Conservation (phyloP, 371 early-diverging fungal genomes). For the Mortierella sp. region DNA sequence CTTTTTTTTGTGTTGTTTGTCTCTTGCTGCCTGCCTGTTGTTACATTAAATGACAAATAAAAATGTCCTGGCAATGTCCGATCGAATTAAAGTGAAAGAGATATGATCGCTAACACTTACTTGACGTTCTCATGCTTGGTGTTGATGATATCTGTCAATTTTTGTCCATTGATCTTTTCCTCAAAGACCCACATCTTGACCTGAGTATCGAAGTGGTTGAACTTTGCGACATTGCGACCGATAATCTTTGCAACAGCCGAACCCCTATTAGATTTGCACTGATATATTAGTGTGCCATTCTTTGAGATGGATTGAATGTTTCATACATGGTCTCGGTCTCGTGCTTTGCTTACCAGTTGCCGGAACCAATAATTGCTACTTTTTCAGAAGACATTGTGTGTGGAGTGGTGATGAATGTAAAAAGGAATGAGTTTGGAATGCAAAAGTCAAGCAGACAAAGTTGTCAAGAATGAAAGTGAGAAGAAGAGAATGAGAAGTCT, state of each 20-base stretch:
- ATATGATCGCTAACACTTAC: conserved; percentile 57
- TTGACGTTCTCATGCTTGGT: conserved; percentile 94
- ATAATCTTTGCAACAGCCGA: conserved; percentile 96
- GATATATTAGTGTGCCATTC: not conserved
- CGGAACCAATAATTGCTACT: conserved; percentile 93
- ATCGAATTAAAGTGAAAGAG: not conserved
- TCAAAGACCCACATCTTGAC: conserved; percentile 98
- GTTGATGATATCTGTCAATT: conserved; percentile 98
- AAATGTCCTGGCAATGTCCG: too few species aligned
- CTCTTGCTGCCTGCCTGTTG: not conserved
- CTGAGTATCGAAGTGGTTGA: conserved; percentile 76
- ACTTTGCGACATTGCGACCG: conserved; percentile 84
- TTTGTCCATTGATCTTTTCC: conserved; percentile 86
- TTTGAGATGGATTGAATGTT: not conserved
- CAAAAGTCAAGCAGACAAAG: not conserved
- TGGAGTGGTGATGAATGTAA: not conserved
- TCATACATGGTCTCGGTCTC: not conserved
- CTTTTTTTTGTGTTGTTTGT: conserved; percentile 12
- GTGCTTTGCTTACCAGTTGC: conserved; percentile 85
- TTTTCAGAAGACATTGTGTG: conserved; percentile 68
- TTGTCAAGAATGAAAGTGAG: not conserved
- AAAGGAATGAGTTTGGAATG: not conserved
- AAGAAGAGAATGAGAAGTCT: not conserved
- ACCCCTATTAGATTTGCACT: conserved; percentile 77
- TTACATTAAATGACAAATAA: too few species aligned